Conservation (phyloP, 352 stramenopile species). For the Globisporangium iwayamae region DNA sequence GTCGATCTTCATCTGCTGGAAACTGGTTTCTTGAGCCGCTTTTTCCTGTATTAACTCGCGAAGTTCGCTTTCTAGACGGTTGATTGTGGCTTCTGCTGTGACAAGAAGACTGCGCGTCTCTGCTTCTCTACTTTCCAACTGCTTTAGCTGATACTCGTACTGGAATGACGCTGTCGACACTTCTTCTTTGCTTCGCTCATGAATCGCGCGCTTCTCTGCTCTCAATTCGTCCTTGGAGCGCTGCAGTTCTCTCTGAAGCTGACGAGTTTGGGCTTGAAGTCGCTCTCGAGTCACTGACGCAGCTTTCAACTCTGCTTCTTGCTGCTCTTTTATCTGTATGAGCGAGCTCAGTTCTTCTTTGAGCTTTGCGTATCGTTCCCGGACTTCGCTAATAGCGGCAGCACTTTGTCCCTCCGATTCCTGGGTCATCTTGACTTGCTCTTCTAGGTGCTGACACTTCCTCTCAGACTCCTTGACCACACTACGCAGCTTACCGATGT, state of each 20-base stretch:
- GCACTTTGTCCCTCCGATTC: slow-evolving; percentile 19
- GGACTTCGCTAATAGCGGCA: background rate
- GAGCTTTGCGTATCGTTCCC: slow-evolving; percentile 9
- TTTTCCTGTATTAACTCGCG: slow-evolving; percentile 22
- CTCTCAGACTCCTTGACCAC: slow-evolving; percentile 42
- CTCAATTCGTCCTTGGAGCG: slow-evolving; percentile 22
- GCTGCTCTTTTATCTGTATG: slow-evolving; percentile 23
- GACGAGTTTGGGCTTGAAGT: slow-evolving; percentile 25
- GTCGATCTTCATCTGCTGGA: slow-evolving; percentile 28
- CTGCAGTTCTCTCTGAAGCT: slow-evolving; percentile 31
- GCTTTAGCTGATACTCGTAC: slow-evolving; percentile 25
- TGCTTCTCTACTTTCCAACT: slow-evolving; percentile 24
- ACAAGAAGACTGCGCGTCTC: slow-evolving; percentile 14
- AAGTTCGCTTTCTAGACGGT: slow-evolving; percentile 23
- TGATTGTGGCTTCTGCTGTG: slow-evolving; percentile 4
- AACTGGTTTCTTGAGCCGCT: background rate
- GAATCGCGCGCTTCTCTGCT: slow-evolving; percentile 20
- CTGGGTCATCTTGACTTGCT: slow-evolving; percentile 23
- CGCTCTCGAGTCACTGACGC: slow-evolving; percentile 27
- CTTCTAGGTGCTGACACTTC: slow-evolving; percentile 30
- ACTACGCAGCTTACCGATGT: slow-evolving; percentile 51
- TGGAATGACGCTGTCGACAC: slow-evolving; percentile 24
- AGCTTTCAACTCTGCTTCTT: slow-evolving; percentile 29
- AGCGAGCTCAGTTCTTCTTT: slow-evolving; percentile 20
- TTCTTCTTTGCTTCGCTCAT: slow-evolving; percentile 21